Base-by-base conservation (phyloP, 139 green algal genomes). In the Coelastrella sp. region DNA sequence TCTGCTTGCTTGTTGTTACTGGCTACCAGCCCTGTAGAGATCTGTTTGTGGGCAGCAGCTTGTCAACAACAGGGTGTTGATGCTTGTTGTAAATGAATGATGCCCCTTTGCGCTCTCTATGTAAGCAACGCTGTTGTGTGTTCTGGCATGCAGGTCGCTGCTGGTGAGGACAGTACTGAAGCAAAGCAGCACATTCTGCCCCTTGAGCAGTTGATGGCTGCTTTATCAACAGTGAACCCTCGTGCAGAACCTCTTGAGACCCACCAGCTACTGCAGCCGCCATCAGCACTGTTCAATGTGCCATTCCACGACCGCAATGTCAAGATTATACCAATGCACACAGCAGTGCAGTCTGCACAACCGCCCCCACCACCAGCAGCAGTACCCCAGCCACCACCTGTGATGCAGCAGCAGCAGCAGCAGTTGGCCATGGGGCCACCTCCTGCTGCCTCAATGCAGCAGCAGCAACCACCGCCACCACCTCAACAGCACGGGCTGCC, bases 211-310 rank as follows among this genome's bases (percentile, higher is more conserved):
- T 6, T 88, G 25, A 57, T 80, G 8, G 20, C 35, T 3, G 57
- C 60, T 24, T 35, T 88, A 7, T 5, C 19, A 68, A 7, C n/a
- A 49, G 11, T 17, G 5, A 22, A 58, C 7, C 19, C 22, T 11
- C 68, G 0, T n/a, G 68, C 11, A 8, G 68, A 81, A 57, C 73
- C 59, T 0, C 49, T 65, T 4, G 86, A 90, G 75, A 19, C 25
- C n/a, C 75, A 85, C 58, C 84, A 89, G 63, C 84, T 82, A 57
- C 70, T 89, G 85, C 72, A 83, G 58, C 85, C 57, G 20, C 73
- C 72, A 8, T 24, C 20, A 5, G 73, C 85, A 7, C 49, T 84
- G 6, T 85, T 75, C 60, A 83, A 84, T 20, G 74, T 83, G 20
- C 56, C 73, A 4, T 78, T 56, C 59, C 75, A 84, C 57, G 73